phyloP scores from a whole-genome alignment of 2,329 filamentous ascomycete species.

The Exophiala dermatitidis region DNA sequence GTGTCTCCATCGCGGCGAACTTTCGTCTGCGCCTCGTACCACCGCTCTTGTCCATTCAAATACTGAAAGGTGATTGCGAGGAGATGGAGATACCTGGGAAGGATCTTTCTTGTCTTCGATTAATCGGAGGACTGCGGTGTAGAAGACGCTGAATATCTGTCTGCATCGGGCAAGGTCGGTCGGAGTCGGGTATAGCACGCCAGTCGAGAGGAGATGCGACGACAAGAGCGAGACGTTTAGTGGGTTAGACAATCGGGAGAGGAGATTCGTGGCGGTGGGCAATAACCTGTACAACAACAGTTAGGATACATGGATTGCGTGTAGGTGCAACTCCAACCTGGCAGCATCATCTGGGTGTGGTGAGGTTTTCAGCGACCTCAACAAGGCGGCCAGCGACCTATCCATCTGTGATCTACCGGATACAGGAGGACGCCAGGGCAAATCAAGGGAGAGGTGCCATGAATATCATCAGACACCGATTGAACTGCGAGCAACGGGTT shows the following conservation, averaged over 20 bases:
- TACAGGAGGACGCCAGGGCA: neutral
- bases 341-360: constrained; percentile 54
- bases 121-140: constrained; percentile 51
- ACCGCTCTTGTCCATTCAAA: constrained; percentile 55
- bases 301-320: constrained; percentile 12
- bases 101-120: constrained; percentile 41
- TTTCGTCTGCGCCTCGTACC: constrained; percentile 53
- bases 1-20: constrained; percentile 70
- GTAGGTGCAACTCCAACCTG: constrained; percentile 37
- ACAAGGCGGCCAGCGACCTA: constrained; percentile 52
- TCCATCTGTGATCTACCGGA: constrained; percentile 37
- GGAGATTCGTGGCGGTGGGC: constrained; percentile 43
- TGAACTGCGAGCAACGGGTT: too few species aligned
- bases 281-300: constrained; percentile 41
- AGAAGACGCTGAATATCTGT: constrained; percentile 55
- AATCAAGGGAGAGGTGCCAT: neutral
- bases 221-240: constrained; percentile 55
- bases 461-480: too few species aligned
- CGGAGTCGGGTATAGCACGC: constrained; percentile 53
- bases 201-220: constrained; percentile 52
- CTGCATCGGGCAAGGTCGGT: constrained; percentile 50
- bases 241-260: constrained; percentile 51
- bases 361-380: constrained; percentile 54
- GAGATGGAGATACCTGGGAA: constrained; percentile 30
- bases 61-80: constrained; percentile 47